Conservation (phyloP, 2,329 filamentous ascomycete species). For the Fusarium poae region DNA sequence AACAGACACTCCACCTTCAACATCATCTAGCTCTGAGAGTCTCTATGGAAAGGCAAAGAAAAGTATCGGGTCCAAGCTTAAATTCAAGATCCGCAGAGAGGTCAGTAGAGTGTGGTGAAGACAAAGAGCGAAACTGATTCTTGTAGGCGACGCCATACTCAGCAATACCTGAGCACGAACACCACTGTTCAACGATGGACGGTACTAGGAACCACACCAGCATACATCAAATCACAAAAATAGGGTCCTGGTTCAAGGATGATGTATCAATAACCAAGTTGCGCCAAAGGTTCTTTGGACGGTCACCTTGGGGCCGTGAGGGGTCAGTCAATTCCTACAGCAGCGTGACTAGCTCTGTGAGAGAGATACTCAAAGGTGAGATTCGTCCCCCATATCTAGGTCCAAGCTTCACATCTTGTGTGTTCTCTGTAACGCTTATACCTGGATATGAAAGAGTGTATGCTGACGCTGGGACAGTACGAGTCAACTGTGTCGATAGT, state of each 20-base stretch:
- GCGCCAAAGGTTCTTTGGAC: slow-evolving; percentile 57
- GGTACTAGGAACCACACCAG: slow-evolving; percentile 33
- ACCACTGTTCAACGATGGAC: slow-evolving; percentile 20
- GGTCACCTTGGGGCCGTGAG: slow-evolving; percentile 58
- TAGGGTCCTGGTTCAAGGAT: slow-evolving; percentile 51
- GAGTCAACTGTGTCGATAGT: slow-evolving; percentile 18
- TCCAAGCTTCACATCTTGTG: slow-evolving; percentile 36
- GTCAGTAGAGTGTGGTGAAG: background rate
- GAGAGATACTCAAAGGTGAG: slow-evolving; percentile 55
- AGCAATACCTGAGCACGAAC: slow-evolving; percentile 38
- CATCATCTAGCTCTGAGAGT: slow-evolving; percentile 3
- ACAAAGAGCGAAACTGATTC: slow-evolving; percentile 11
- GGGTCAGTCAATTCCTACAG: slow-evolving; percentile 55
- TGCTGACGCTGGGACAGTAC: slow-evolving; percentile 29
- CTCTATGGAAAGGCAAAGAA: slow-evolving; percentile 44
- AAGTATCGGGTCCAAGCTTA: slow-evolving; percentile 45
- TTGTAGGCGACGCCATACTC: slow-evolving; percentile 15
- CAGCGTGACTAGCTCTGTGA: slow-evolving; percentile 59
- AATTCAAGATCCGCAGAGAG: slow-evolving; percentile 27
- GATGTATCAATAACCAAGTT: slow-evolving; percentile 48
- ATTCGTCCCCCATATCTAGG: slow-evolving; percentile 52
- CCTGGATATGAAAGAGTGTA: background rate
- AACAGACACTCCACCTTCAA: background rate
- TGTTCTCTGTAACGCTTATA: background rate
- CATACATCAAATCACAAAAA: slow-evolving; percentile 41